Conservation (phyloP, 441 rosid species). For the Flueggea neowawraea region DNA sequence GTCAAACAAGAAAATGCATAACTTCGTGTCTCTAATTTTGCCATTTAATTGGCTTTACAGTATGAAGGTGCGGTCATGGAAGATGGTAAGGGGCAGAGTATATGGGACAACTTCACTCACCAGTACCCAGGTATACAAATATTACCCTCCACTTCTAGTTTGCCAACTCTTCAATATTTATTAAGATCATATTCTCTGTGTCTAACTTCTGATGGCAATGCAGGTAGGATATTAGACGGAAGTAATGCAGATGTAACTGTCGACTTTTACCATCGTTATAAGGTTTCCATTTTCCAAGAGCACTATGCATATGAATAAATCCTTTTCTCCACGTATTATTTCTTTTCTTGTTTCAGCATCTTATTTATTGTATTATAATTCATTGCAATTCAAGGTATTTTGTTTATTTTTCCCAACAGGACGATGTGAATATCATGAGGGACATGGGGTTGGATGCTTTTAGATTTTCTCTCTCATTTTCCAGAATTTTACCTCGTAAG, state of each 20-base stretch:
- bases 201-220: too few relatives aligned
- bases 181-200: too few relatives aligned
- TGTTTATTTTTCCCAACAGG: conserved; percentile 1
- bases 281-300: not conserved
- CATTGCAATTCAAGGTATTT: too few relatives aligned
- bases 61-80: conserved; percentile 73
- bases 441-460: conserved; percentile 12
- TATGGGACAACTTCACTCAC: conserved; percentile 80
- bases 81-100: conserved; percentile 59
- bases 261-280: too few relatives aligned
- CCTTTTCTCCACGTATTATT: not conserved
- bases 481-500: conserved; percentile 15
- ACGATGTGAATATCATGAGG: conserved; percentile 8
- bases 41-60: conserved; percentile 22
- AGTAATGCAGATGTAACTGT: too few relatives aligned
- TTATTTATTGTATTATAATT: not conserved
- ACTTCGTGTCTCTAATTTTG: not conserved
- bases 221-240: too few relatives aligned
- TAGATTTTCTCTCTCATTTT: conserved; percentile 22
- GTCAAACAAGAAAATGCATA: not conserved
- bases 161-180: not conserved
- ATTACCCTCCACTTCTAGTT: not conserved
- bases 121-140: conserved; percentile 28
- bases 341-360: not conserved
- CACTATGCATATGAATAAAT: not conserved